phyloP scores from a whole-genome alignment of 2,329 filamentous ascomycete species.

The Periconia digitata region DNA sequence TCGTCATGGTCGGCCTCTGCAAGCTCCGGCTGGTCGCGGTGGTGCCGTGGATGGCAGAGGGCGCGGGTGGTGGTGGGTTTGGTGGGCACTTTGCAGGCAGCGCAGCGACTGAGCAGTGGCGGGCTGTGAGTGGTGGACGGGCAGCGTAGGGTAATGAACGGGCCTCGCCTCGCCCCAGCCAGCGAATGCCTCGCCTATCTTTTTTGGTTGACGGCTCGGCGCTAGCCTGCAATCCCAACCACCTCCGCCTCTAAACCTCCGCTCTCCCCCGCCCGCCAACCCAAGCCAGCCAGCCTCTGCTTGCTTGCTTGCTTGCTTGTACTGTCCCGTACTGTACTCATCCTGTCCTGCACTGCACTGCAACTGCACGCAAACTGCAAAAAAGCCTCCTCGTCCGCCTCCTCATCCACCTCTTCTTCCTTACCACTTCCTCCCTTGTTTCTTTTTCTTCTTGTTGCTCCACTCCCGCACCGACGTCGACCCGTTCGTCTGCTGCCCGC shows the following conservation, averaged over 20 bases:
- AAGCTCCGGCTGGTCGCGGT: not conserved
- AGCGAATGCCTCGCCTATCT: conserved; percentile 44
- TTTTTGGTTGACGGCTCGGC: conserved; percentile 37
- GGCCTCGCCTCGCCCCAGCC: conserved; percentile 17
- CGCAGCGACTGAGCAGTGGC: too few species aligned
- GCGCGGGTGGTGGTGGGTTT: too few species aligned
- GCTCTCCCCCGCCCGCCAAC: conserved; percentile 34
- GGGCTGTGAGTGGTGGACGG: too few species aligned
- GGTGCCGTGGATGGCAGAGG: not conserved
- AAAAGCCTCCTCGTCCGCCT: conserved; percentile 1
- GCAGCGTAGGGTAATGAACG: conserved; percentile 11
- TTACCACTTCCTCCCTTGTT: not conserved
- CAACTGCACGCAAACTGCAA: not conserved
- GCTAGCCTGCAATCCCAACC: conserved; percentile 47
- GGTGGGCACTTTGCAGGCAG: too few species aligned
- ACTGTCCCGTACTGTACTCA: conserved; percentile 5
- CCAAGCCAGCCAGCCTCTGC: not conserved
- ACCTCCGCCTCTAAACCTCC: conserved; percentile 44
- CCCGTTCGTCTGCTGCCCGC: not conserved
- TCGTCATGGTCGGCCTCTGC: not conserved
- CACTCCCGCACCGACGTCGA: not conserved
- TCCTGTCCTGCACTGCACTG: not conserved
- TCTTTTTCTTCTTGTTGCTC: not conserved
- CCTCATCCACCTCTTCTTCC: not conserved
- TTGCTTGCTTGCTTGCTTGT: conserved; percentile 24